Base-by-base conservation (phyloP, 441 rosid genomes). In the Hura crepitans region DNA sequence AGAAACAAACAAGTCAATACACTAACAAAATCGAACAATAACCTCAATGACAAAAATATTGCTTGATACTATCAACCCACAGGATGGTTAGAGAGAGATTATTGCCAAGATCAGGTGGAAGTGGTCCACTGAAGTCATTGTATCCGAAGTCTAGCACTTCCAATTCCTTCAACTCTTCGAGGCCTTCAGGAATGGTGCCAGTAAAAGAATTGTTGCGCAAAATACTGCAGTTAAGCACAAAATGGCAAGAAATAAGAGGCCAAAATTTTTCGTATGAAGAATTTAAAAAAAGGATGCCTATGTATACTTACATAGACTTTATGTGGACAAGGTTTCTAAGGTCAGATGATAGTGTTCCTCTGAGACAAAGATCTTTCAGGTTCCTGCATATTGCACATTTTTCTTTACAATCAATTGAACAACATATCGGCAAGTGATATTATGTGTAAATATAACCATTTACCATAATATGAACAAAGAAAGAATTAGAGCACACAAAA, bases 201-300 rank as follows among this genome's bases (percentile, higher is more conserved):
- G 65, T 77, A 69, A 95, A 90, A 42, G 97, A 87, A 75, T 92
- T 92, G 85, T 95, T 92, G 80, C 96, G 90, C 33, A 95, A 77
- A 71, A 85, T 78, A 47, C 97, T 95, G 85, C 75, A 78, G 77
- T 25, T 75, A 83, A 67, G 74, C 30, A 73, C 65, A 42, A 77
- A 69, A 42, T 23, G 12, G 42, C 31, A 50, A 62, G 30, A 8
- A n/a, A n/a, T 54, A 35, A 67, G 18, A 30, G 4, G 17, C 27
- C n/a, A 55, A 64, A 64, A 25, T 3, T 4, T 42, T 35, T 77
- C 30, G 82, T 69, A 56, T 72, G 2, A 78, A 49, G 28, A 33
- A 64, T 74, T 74, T 66, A 35, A 59, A 28, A 54, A 20, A 28
- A 7, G 1, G 59, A 43, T 31, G n/a, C 33, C 33, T 25, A 65